Base-by-base conservation (phyloP, 1,284 basidiomycete species). In the Salmacisia buchloeana region DNA sequence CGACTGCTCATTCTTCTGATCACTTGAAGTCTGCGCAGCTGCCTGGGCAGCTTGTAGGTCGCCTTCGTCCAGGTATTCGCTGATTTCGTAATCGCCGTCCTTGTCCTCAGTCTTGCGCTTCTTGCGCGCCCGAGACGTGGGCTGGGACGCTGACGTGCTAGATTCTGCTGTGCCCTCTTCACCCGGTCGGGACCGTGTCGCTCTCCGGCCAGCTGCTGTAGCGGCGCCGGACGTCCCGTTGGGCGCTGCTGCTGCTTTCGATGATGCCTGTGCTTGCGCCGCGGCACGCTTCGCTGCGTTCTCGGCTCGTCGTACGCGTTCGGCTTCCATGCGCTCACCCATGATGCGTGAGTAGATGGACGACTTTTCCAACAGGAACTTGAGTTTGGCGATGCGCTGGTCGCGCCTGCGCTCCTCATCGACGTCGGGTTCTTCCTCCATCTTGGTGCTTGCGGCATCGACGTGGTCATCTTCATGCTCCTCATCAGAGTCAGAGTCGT, bases 281-380 rank as follows among this genome's bases (percentile, higher is more conserved):
- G 39, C 45, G 62, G 34, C 33, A n/a, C 38, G 33, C 29, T 34
- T 63, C 9, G 27, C 31, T 4, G 31, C 60, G 12, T 29, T 58
- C n/a, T 66, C 46, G n/a, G 36, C 18, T 13, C 60, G 58, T 23
- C 21, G 21, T 39, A 38, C 57, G 18, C 60, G 57, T 39, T 68
- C 66, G 18, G 35, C 43, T 13, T 62, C 66, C 65, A 78, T 75
- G 65, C 76, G 76, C 41, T 78, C 73, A 15, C 72, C 68, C 77
- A 78, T 77, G 63, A 78, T 74, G n/a, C 72, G 67, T 2, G 70
- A 70, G 63, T 77, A 78, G 31, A 77, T 70, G 34, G 72, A 63
- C 6, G 75, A 77, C 23, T 70, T 69, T 63, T 76, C 73, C 9
- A 78, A 67, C 18, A 78, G 60, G 45, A 68, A 68, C 43, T 75